Conservation (phyloP, 331 rosid genomes). For the Quercus phellos region DNA sequence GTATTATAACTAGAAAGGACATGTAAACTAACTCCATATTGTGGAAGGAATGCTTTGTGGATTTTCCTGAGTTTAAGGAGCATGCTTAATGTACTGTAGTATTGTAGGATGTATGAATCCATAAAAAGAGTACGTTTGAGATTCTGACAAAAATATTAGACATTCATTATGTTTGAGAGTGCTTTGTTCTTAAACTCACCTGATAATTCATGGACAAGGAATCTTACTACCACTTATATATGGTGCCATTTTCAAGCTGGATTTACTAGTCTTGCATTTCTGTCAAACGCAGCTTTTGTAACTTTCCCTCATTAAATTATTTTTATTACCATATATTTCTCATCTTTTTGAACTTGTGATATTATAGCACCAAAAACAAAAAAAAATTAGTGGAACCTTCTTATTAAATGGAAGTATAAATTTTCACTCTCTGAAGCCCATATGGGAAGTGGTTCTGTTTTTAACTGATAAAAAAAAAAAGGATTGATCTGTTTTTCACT, state of each 20-base stretch:
- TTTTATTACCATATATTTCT: not conserved
- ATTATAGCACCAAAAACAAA: not conserved
- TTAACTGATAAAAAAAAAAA: not conserved
- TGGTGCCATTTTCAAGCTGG: not conserved
- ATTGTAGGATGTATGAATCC: not conserved
- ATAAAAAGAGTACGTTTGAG: not conserved
- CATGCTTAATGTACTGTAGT: not conserved
- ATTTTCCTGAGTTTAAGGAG: not conserved
- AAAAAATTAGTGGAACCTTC: too few species aligned
- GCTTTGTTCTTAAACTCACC: not conserved
- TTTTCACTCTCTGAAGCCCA: not conserved
- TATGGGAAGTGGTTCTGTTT: too few species aligned
- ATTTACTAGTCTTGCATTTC: not conserved
- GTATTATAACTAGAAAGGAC: not conserved
- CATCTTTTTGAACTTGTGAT: not conserved
- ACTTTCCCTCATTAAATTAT: not conserved
- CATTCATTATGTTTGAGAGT: not conserved
- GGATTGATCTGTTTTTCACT: not conserved
- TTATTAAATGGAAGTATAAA: not conserved
- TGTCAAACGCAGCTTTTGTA: not conserved
- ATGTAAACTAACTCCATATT: not conserved
- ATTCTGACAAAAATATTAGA: not conserved
- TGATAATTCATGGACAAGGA: not conserved
- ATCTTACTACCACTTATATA: not conserved
- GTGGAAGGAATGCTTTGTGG: not conserved